Evolutionary conservation across 768 basidiomycete genomes (phyloP).

Genomic region (Hygrophorus pudorinus): DNA sequence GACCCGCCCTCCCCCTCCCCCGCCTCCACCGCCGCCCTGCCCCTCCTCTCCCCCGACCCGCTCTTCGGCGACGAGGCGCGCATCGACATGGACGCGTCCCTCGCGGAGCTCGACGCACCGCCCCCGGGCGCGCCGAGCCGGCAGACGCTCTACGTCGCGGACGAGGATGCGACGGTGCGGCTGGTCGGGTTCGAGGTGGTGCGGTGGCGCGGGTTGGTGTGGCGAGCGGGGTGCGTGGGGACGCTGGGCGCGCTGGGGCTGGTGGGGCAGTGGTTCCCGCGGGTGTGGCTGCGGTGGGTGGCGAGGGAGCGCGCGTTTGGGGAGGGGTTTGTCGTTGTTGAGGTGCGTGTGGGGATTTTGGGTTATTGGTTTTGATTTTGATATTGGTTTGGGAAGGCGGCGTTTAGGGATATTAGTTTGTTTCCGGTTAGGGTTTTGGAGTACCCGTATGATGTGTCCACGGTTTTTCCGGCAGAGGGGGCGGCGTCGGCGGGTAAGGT

Average conservation of each 20-base stretch:
- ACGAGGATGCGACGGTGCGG: slow-evolving; percentile 84
- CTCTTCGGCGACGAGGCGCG: slow-evolving; percentile 79
- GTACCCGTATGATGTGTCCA: slow-evolving; percentile 73
- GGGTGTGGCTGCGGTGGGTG: slow-evolving; percentile 83
- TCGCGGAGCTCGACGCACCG: slow-evolving; percentile 56
- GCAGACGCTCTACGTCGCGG: slow-evolving; percentile 76
- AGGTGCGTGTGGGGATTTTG: slow-evolving; percentile 44
- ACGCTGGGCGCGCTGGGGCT: slow-evolving; percentile 68
- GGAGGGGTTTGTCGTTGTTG: slow-evolving; percentile 77
- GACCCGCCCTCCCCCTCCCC: slow-evolving; percentile 61
- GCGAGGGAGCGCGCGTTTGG: slow-evolving; percentile 78
- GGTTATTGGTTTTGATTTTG: slow-evolving; percentile 4
- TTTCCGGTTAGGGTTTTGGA: slow-evolving; percentile 57
- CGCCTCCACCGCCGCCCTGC: slow-evolving; percentile 45
- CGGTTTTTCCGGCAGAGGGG: slow-evolving; percentile 53
- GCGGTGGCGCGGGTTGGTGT: slow-evolving; percentile 50
- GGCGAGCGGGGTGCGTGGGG: slow-evolving; percentile 60
- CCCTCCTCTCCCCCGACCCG: slow-evolving; percentile 63
- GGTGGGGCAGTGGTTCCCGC: slow-evolving; percentile 90
- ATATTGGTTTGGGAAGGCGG: slow-evolving; percentile 53
- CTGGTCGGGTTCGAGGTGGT: slow-evolving; percentile 79
- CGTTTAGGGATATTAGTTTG: slow-evolving; percentile 72
- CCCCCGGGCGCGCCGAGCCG: slow-evolving; percentile 76
- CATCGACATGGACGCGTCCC: slow-evolving; percentile 67
- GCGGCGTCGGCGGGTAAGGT: too few species aligned